Evolutionary conservation across 139 green algal species (phyloP), one percentile per base, ranked within the genome.

Genomic region (Auxenochlorella pyrenoidosa): DNA sequence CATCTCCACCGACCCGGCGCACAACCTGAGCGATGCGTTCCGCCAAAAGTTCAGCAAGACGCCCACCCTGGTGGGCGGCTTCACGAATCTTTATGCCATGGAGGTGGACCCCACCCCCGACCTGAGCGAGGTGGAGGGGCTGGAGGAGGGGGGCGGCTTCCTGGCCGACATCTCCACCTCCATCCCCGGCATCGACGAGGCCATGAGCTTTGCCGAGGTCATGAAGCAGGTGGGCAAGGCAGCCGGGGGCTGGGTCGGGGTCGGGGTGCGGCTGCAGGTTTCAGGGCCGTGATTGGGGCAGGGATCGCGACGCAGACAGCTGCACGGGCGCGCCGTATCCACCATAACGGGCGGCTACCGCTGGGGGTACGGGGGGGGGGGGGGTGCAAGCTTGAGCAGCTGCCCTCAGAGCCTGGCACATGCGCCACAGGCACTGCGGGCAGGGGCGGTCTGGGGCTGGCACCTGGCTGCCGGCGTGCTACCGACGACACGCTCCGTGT

Each of bases 121-220:
- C 60, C 86, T 89, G 8, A 89, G 84, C 15, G 93, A 96, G 26
- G 87, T 98, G 79, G 95, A 97, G 85, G 87, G 38, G 18, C 86
- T 94, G 44, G 90, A 88, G 34, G 82, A 15, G 32, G 89, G 87
- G 18, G 88, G 22, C 21, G 88, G 81, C 5, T 97, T 98, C 87
- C 77, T 99, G 21, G 88, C 88, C 28, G 97, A 99, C 43, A 93
- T 99, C 26, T 95, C 95, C 0, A 91, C 91, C 28, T 96, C 95
- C 43, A 98, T 99, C 32, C 97, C 97, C 26, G 97, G 97, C 78
- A 99, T 99, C 77, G 97, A 99, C 72, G 97, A 99, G 89, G 97
- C 97, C 44, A 99, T 99, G 97, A 97, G 93, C 90, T 99, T 99
- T 89, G 97, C 96, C 6, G 97, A 99, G 89, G 98, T 99, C 75